Base-by-base conservation (phyloP, 2,329 filamentous ascomycete species). In the Graphium sp. region DNA sequence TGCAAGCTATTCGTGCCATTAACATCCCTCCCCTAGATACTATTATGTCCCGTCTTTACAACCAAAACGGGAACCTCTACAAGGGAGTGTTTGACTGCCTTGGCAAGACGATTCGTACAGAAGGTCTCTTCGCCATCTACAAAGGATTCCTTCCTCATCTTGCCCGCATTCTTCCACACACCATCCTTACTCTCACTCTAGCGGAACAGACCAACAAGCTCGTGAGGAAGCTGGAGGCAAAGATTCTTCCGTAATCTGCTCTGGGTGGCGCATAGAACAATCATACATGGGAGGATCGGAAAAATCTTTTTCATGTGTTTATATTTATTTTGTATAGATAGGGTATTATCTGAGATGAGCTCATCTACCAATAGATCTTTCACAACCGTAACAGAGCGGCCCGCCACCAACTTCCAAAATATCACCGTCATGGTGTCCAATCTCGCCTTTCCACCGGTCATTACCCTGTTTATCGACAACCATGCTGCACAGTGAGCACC, bases 31-130 rank as follows among this genome's bases (percentile, higher is more conserved):
- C 18, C 13, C 11, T 29, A 41, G 89, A 98, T 51, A 98, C 89
- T 5, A 81, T 98, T 55, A 98, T 98, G 89, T 89, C 83, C 36
- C 78, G 89, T 37, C 76, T 98, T 62, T 98, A 98, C 63, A 98
- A 98, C 60, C 89, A 98, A 52, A 92, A 85, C 36, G 89, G 89
- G 29, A 92, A 94, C 48, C 66, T 98, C n/a, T 98, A 98, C 62
- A 75, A 68, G 40, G 80, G 85, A 33, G 82, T 91, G 5, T 80
- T 92, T 37, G 89, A 98, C 55, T 98, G 89, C 49, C 55, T 95
- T 34, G 71, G 68, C 48, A 85, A 93, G 57, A 98, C 89, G 0
- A 65, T 98, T 35, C 77, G 75, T 48, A 93, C 83, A 0, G 89
- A 98, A 50, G 89, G 89, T 14, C 43, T 93, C 29, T 56, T 95